Base-by-base conservation (phyloP, 768 basidiomycete species). In the Calocybe indica region DNA sequence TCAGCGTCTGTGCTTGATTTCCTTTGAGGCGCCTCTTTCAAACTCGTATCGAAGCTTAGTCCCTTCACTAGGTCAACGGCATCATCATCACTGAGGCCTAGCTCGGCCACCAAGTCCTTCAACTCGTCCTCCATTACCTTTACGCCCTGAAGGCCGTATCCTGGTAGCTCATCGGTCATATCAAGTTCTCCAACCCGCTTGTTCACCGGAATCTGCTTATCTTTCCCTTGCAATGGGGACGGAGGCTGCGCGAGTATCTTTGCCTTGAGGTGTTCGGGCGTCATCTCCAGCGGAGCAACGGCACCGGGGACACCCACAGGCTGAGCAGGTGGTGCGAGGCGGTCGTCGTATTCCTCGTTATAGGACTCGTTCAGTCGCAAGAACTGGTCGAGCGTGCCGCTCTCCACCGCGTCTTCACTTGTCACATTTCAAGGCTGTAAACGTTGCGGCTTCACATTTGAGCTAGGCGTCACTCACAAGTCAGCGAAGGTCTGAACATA, bases 331-430 rank as follows among this genome's bases (percentile, higher is more conserved):
- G 78, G 81, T 2, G 73, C 63, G 1, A 79, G 74, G n/a, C 69
- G 70, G 42, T 82, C 80, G 50, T 80, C 82, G 22, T 22, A 22
- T 35, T 88, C 86, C 42, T 67, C 67, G 47, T 85, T 69, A 76
- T 82, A 92, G 10, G 69, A 66, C 55, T 92, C 90, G 6, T 85
- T 83, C 14, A 83, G 73, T 10, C 85, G 79, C 31, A 92, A 69
- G 66, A 88, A 92, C 1, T 56, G 65, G 30, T 82, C 79, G 15
- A 92, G 79, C 52, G 88, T 85, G 50, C 70, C 78, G 57, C 75
- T 80, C 65, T 92, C 90, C 31, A 91, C 90, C 6, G 91, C 88
- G 56, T 88, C 86, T 69, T 92, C 91, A 53, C 88, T 91, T 39
- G 33, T 39, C 37, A 22, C 22, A 22, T 22, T 22, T 22, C 22